Evolutionary conservation across 164 flowering plant species (phyloP), one percentile per base, ranked within the genome.

Genomic region (Dillenia suffruticosa): DNA sequence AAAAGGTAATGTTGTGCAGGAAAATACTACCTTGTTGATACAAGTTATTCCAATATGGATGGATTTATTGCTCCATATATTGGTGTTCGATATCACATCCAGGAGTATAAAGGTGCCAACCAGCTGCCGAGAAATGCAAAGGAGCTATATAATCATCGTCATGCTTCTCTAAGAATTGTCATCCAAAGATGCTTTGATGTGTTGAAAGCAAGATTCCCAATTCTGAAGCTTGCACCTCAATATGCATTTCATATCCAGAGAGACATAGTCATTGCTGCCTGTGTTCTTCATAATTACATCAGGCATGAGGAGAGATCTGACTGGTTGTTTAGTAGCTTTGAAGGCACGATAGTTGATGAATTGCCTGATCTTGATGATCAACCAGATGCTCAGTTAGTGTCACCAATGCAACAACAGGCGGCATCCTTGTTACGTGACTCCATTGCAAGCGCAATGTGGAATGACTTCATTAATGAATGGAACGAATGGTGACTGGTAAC

Each of bases 121-220:
- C 78, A 64, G 26, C 66, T 81, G 53, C 97, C 94, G 9, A 67
- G 77, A 68, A 83, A 71, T 58, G 80, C 79, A 9, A 76, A 74
- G 70, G 97, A 90, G 64, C 76, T 87, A 16, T 90, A 85, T 56
- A 90, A 90, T 68, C 90, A 86, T 62, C 74, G 90, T 45, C 94
- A 90, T 57, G 67, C 85, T 48, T 83, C 66, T 57, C 69, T 86
- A n/a, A 71, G 83, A 63, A 79, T 68, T 53, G 82, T 68, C 51
- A 84, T 83, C 43, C 72, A 69, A 52, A 80, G 66, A 56, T 76
- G 78, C 43, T 81, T 79, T 56, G 57, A 67, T 62, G 75, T 84
- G 63, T 60, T 88, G 74, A 88, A 78, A 68, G 67, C 74, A 32
- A 72, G 92, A 26, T 88, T 90, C 62, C 94, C 92, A 2, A 84